Base-by-base conservation (phyloP, 202 grass and related monocot genomes). In the Elaeis oleifera region DNA sequence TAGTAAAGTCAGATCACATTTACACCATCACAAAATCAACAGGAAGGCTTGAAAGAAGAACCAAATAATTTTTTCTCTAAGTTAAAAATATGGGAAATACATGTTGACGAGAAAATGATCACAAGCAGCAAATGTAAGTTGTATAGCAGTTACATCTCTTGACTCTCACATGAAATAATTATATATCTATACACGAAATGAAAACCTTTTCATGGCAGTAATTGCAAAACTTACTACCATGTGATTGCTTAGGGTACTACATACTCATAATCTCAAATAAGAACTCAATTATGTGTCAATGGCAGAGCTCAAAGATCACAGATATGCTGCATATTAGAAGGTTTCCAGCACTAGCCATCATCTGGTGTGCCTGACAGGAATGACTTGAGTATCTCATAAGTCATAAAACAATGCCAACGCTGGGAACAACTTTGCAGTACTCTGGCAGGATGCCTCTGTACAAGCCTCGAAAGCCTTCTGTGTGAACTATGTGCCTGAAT, bases 361-460 rank as follows among this genome's bases (percentile, higher is more conserved):
- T 68, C 65, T 68, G 78, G 72, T 32, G 31, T 53, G 79, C 26
- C 58, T 7, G 84, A 76, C 32, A 96, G 77, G 60, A 73, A 78
- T 49, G 77, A 87, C 61, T 96, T 91, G 7, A 96, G 71, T 7
- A 67, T 76, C 76, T 96, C 87, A 0, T 89, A 96, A 21, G 92
- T 96, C 92, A 91, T 91, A 71, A 96, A 70, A 89, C 65, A 61
- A 96, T 88, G 53, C 92, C 92, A 13, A 96, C 92, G 4, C 92
- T 87, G 5, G 92, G 92, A 67, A 96, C 84, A 6, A 96, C 92
- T 73, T 96, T 96, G 76, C 79, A 89, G 81, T 91, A 96, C 69
- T 96, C 92, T 0, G 87, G 92, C 76, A 96, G 73, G 51, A 96
- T 96, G 71, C 92, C 92, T 96, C 92, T 84, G 66, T 96, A 96